phyloP scores from a whole-genome alignment of 805 yeast genomes.

The Yarrowia sp. region DNA sequence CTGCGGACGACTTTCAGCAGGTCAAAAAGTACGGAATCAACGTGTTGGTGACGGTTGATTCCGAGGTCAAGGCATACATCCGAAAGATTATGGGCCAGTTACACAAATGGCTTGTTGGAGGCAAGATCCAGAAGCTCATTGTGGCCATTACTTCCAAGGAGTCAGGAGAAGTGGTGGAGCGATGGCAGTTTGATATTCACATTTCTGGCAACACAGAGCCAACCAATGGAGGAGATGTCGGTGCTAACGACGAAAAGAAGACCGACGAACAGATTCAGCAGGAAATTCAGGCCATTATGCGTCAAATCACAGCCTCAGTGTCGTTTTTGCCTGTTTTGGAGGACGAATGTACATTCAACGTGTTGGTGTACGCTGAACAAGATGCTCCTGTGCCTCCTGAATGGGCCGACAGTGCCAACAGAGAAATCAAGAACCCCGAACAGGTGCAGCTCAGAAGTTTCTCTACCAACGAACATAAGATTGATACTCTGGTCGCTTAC shows the following conservation, averaged over 20 bases:
- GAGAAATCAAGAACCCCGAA: conserved; percentile 65
- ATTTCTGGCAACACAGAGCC: conserved; percentile 45
- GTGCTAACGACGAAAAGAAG: conserved; percentile 43
- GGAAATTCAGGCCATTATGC: conserved; percentile 83
- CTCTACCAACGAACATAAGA: conserved; percentile 68
- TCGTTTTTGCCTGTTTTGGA: conserved; percentile 81
- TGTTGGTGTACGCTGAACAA: conserved; percentile 76
- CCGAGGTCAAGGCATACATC: conserved; percentile 75
- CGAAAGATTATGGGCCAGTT: conserved; percentile 71
- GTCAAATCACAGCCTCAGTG: conserved; percentile 88
- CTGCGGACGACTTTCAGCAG: conserved; percentile 79
- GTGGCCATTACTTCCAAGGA: conserved; percentile 75
- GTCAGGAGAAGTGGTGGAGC: conserved; percentile 71
- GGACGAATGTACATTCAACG: conserved; percentile 76
- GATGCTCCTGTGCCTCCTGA: conserved; percentile 72
- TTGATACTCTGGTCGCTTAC: conserved; percentile 76
- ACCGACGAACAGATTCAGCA: conserved; percentile 61
- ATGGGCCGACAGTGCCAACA: conserved; percentile 82
- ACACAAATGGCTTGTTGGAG: conserved; percentile 74
- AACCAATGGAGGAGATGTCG: neutral
- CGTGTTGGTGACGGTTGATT: conserved; percentile 73
- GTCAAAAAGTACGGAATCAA: conserved; percentile 82
- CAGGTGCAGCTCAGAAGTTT: conserved; percentile 73
- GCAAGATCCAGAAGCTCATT: conserved; percentile 69
- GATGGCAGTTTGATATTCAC: conserved; percentile 84